Base-by-base conservation (phyloP, 1,284 basidiomycete genomes). In the Moesziomyces parantarcticus region DNA sequence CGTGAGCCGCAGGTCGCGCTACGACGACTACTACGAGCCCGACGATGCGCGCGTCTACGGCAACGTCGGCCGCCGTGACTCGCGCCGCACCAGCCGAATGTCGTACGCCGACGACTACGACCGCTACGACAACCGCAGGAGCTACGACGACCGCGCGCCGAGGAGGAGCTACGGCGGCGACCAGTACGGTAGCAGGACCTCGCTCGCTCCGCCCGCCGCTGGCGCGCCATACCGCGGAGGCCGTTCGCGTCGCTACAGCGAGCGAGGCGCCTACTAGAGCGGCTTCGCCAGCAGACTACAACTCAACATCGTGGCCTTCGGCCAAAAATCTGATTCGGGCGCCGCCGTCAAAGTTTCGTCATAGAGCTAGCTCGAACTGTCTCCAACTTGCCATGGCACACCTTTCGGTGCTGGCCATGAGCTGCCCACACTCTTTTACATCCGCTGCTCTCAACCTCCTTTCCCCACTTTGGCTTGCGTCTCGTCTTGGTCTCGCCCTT, bases 21-120 rank as follows among this genome's bases (percentile, higher is more conserved):
- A 67, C 70, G 59, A 67, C 47, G 63, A 62, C 50, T 71, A 71
- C 58, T 61, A 62, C 50, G 71, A 76, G 45, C 54, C 67, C n/a
- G 70, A 73, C 16, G 55, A 70, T 22, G 14, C 44, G 48, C 75
- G 75, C 40, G 63, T 61, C 23, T 76, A 76, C 54, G 62, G 62
- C 42, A 67, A 67, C 39, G 60, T 73, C 32, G 59, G 63, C 14
- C 62, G 69, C 22, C 36, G 69, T 1, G 58, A 62, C 18, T 62
- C 58, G 52, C 56, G 70, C 3, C 59, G 70, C 32, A 58, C 52
- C 47, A 48, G 20, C 39, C 32, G 53, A 2, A 45, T 45, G 23
- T 40, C 53, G 9, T 43, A 54, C 25, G 50, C 22, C 5, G 69
- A 62, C 8, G 56, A 63, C 51, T 61, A 61, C 43, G 58, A 65